Conservation (phyloP, 345 rosid genomes). For the Dipteronia dyeriana region DNA sequence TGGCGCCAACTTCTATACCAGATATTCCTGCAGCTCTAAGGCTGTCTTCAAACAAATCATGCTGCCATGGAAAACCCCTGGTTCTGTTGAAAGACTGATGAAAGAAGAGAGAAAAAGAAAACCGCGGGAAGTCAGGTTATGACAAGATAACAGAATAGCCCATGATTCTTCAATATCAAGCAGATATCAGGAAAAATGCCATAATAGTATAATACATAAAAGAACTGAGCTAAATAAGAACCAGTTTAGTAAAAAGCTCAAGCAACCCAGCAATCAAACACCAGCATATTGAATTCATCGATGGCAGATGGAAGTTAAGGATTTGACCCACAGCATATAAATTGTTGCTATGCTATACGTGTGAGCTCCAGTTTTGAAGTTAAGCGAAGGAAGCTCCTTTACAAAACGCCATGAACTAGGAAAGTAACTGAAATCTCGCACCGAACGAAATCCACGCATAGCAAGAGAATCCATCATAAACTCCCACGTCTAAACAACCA, state of each 20-base stretch:
- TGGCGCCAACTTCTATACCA: conserved; percentile 80
- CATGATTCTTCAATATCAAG: conserved; percentile 47
- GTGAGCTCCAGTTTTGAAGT: conserved; percentile 60
- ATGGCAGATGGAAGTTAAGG: conserved; percentile 31
- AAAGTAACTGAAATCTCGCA: conserved; percentile 47
- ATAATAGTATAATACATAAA: conserved; percentile 41
- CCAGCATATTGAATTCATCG: conserved; percentile 41
- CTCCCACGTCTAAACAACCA: conserved; percentile 35
- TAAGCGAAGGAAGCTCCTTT: conserved; percentile 54
- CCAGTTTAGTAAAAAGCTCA: conserved; percentile 43
- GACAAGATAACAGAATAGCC: conserved; percentile 39
- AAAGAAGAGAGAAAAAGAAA: conserved; percentile 42
- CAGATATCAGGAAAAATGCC: conserved; percentile 41
- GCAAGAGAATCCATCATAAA: conserved; percentile 45
- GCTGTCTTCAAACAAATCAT: conserved; percentile 92
- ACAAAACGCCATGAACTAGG: conserved; percentile 49
- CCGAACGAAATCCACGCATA: conserved; percentile 38
- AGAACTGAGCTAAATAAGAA: conserved; percentile 34
- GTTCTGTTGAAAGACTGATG: conserved; percentile 68
- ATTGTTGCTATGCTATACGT: conserved; percentile 39
- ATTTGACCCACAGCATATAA: conserved; percentile 50
- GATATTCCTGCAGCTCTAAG: conserved; percentile 88
- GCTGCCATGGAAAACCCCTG: conserved; percentile 83
- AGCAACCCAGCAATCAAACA: conserved; percentile 49
- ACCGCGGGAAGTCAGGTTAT: conserved; percentile 44